Base-by-base conservation (phyloP, 352 stramenopile species). In the Elongisporangium senticosum region DNA sequence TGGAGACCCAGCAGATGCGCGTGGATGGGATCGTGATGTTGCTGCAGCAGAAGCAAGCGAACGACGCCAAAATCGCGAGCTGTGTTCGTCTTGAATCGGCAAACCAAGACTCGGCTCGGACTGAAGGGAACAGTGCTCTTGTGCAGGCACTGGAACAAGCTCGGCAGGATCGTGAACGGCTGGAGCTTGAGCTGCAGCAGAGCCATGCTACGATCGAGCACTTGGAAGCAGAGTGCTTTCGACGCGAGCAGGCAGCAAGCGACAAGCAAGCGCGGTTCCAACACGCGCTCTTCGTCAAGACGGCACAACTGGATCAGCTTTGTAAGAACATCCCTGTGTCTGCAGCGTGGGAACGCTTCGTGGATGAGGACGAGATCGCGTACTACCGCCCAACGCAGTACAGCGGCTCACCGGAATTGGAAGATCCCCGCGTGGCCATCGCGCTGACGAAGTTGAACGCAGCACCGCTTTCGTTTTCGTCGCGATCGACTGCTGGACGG, bases 361-460 rank as follows among this genome's bases (percentile, higher is more conserved):
- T 75, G 49, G 82, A 84, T 26, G 64, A 69, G 17, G 71, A 86
- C 56, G 75, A 74, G 4, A 68, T 89, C 50, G 26, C 65, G 22
- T 89, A 72, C 56, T 87, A 77, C 54, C 69, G 69, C 13, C 62
- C 65, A 1, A 68, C 72, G 23, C 50, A 73, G 24, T 89, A 71
- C 57, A 87, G 76, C 54, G 67, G 69, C 15, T 60, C 65, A 2
- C 68, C 72, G 23, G 40, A 73, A 20, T 61, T 86, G 6, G 78
- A 88, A 72, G 78, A 89, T 52, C 80, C 78, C 23, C 74, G 80
- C n/a, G 73, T 87, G 0, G 53, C 55, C 2, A 43, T 77, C 20
- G 68, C 49, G 3, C 49, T 79, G 2, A 21, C 76, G 24, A 53
- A 40, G 15, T 3, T 53, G n/a, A 48, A 51, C 8, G 40, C 26